Percentiles rank a stretch among this genome's conserved stretches.
These are phyloP conservation scores for Globisporangium solare DNA, from an alignment of 352 stramenopile genomes.

Conservation along the genomic window DNA sequence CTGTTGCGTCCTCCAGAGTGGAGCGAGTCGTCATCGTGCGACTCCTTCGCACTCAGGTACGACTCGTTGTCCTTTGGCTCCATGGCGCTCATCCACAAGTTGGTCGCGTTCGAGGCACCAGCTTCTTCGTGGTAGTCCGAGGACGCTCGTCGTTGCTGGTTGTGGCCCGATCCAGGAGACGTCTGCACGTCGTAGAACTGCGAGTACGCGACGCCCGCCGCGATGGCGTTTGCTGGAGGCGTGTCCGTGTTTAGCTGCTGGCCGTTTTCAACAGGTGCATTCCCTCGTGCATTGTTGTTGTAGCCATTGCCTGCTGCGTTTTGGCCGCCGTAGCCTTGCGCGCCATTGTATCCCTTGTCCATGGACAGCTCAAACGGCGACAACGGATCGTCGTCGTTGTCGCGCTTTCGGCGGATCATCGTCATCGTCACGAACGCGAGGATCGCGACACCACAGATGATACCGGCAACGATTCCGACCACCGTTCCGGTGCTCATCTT, in stretches of 20 bases:
- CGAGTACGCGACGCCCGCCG: slow-evolving; percentile 58
- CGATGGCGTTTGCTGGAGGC: slow-evolving; percentile 27
- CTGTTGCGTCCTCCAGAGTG: slow-evolving; percentile 58
- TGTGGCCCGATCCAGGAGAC: slow-evolving; percentile 34
- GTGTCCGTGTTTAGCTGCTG: slow-evolving; percentile 30
- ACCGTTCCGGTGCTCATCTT: slow-evolving; percentile 71
- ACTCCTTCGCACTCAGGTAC: slow-evolving; percentile 54
- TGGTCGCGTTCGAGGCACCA: slow-evolving; percentile 35
- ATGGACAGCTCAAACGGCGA: slow-evolving; percentile 83
- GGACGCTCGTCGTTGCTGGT: slow-evolving; percentile 19
- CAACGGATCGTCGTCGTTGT: slow-evolving; percentile 67
- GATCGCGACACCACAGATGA: slow-evolving; percentile 54
- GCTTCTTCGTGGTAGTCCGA: slow-evolving; percentile 11
- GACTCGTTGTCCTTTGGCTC: slow-evolving; percentile 76
- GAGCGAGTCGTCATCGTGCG: slow-evolving; percentile 28
- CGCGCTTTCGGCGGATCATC: slow-evolving; percentile 43
- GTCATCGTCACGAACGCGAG: slow-evolving; percentile 55
- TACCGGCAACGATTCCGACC: slow-evolving; percentile 63
- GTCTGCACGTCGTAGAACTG: slow-evolving; percentile 78
- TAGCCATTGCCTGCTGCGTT: slow-evolving; percentile 17
- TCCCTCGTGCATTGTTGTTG: slow-evolving; percentile 16
- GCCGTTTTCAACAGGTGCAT: slow-evolving; percentile 12
- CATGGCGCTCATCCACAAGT: slow-evolving; percentile 82
- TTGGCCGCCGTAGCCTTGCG: slow-evolving; percentile 42
- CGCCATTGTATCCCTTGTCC: slow-evolving; percentile 68